phyloP scores from a whole-genome alignment of 164 flowering plant genomes.

The grape (Vitis vinifera) region DNA sequence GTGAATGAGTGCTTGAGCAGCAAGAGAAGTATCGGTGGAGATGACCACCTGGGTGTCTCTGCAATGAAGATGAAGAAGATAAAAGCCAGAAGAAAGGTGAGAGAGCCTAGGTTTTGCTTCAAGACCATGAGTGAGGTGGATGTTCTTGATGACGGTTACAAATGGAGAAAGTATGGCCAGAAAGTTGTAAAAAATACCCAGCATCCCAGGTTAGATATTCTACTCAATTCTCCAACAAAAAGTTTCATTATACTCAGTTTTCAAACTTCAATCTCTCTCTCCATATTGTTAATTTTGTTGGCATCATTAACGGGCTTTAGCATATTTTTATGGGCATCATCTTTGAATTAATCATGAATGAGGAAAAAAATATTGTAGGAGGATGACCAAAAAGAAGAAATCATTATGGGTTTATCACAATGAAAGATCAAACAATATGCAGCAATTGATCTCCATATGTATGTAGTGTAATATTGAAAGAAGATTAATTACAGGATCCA shows the following conservation, averaged over 20 bases:
- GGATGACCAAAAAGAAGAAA: constrained; percentile 7
- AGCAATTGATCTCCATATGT: constrained; percentile 1
- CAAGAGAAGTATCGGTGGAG: constrained; percentile 23
- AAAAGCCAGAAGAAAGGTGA: constrained; percentile 72
- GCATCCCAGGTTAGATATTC: constrained; percentile 69
- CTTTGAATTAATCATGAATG: background rate
- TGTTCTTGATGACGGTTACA: constrained; percentile 91
- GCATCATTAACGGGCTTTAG: constrained; percentile 6
- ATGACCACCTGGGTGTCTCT: constrained; percentile 42
- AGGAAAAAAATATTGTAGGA: background rate
- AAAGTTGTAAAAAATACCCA: constrained; percentile 91
- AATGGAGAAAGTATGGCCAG: constrained; percentile 93
- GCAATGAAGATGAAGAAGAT: constrained; percentile 85
- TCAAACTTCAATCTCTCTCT: background rate
- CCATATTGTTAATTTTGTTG: constrained; percentile 2
- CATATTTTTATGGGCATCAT: constrained; percentile 3
- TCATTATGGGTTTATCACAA: constrained; percentile 4
- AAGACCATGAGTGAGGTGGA: constrained; percentile 89
- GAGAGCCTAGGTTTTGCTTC: constrained; percentile 96
- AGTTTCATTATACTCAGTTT: background rate
- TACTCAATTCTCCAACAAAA: background rate
- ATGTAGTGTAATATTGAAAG: constrained; percentile 5
- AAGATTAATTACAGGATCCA: background rate
- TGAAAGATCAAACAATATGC: background rate
- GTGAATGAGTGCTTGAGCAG: constrained; percentile 28